These are phyloP conservation scores for Rhynchospora tenuis DNA, from an alignment of 176 grass and related monocot species.

Conservation along the genomic window DNA sequence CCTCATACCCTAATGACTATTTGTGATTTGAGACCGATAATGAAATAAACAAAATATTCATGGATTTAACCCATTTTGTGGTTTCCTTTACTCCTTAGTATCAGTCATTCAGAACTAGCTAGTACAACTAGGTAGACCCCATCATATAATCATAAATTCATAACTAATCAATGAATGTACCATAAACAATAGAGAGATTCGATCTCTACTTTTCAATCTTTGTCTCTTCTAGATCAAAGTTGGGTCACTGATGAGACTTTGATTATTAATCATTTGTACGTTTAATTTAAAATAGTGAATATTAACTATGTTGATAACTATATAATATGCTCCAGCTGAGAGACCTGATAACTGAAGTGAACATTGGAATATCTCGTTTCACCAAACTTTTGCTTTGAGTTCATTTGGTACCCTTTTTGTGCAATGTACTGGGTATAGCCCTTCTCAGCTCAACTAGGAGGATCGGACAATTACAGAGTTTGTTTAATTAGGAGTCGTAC, in stretches of 20 bases:
- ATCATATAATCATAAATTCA: neutral
- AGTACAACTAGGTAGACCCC: neutral
- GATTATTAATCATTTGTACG: neutral
- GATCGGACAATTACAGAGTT: neutral
- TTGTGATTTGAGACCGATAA: neutral
- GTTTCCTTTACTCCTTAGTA: neutral
- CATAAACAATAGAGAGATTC: conserved; percentile 13
- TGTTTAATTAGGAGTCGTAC: conserved; percentile 13
- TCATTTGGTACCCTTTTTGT: neutral
- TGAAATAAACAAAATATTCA: neutral
- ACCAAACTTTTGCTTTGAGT: neutral
- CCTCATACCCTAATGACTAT: neutral
- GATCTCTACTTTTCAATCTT: conserved; percentile 3
- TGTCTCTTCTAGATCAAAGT: conserved; percentile 12
- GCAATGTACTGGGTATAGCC: neutral
- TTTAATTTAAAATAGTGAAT: neutral
- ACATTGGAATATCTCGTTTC: neutral
- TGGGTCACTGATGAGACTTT: conserved; percentile 4
- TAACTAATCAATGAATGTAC: neutral
- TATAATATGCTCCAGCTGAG: neutral
- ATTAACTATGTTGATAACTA: neutral
- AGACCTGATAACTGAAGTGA: neutral
- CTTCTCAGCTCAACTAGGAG: neutral
- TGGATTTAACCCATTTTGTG: neutral
- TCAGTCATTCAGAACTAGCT: neutral